phyloP scores from a whole-genome alignment of 345 rosid genomes.

The Erysimum cheiranthoides region DNA sequence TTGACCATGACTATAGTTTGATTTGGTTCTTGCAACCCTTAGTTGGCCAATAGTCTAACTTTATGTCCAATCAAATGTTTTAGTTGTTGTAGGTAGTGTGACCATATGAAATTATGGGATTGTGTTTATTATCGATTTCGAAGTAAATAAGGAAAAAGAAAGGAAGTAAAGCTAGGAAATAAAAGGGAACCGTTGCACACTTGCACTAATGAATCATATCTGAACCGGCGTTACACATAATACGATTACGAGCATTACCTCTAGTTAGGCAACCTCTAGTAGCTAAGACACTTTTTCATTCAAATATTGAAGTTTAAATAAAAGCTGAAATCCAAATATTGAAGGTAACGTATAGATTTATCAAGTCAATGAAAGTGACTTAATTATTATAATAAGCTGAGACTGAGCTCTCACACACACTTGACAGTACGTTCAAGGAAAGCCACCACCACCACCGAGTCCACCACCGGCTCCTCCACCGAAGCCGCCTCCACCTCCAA shows the following conservation, averaged over 20 bases:
- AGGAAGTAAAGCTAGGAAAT: neutral
- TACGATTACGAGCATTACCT: slow-evolving; percentile 28
- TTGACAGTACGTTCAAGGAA: slow-evolving; percentile 36
- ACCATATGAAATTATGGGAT: neutral
- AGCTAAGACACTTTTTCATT: neutral
- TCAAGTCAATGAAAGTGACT: slow-evolving; percentile 12
- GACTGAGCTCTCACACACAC: slow-evolving; percentile 30
- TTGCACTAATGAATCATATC: neutral
- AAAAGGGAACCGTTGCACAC: slow-evolving; percentile 1
- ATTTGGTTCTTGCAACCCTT: slow-evolving; percentile 9
- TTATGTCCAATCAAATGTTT: neutral
- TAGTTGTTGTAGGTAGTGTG: neutral
- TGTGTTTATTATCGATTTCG: neutral
- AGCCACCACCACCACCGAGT: slow-evolving; percentile 36
- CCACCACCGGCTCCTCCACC: slow-evolving; percentile 43
- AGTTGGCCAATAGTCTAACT: neutral
- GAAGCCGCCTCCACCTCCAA: slow-evolving; percentile 48
- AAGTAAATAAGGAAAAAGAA: neutral
- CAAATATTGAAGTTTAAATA: neutral
- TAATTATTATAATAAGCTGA: neutral
- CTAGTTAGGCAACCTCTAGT: slow-evolving; percentile 6
- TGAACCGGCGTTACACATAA: slow-evolving; percentile 31
- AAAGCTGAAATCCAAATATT: slow-evolving; percentile 4
- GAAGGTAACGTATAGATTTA: slow-evolving; percentile 8
- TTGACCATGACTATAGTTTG: neutral